phyloP scores from a whole-genome alignment of 768 basidiomycete species.

The Candolleomyces aberdarensis region DNA sequence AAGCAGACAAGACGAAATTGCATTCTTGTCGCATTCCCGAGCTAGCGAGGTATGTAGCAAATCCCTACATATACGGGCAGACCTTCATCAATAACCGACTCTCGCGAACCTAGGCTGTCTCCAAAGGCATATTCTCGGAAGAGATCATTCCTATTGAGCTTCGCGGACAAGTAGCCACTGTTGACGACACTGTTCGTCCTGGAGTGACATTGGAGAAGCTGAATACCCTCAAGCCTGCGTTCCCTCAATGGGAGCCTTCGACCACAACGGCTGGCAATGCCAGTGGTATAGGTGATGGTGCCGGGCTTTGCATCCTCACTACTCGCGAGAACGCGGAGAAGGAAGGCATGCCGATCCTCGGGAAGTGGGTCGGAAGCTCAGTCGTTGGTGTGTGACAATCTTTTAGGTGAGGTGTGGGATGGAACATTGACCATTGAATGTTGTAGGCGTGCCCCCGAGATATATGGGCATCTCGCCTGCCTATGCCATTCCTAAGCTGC shows the following conservation, averaged over 20 bases:
- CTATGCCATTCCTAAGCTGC: conserved; percentile 65
- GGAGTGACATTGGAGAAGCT: conserved; percentile 81
- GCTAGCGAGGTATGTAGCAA: conserved; percentile 52
- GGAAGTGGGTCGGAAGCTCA: conserved; percentile 75
- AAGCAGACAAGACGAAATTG: conserved; percentile 85
- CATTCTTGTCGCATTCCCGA: conserved; percentile 81
- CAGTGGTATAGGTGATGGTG: conserved; percentile 90
- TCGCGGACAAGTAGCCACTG: conserved; percentile 59
- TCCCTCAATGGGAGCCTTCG: conserved; percentile 71
- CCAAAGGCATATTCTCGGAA: conserved; percentile 70
- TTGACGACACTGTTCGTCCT: conserved; percentile 85
- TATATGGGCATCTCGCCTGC: conserved; percentile 80
- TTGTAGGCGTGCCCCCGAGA: conserved; percentile 65
- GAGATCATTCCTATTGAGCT: conserved; percentile 90
- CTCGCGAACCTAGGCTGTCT: conserved; percentile 46
- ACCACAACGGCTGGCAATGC: conserved; percentile 84
- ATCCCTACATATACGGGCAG: not conserved
- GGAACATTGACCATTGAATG: not conserved
- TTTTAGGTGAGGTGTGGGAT: not conserved
- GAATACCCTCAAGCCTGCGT: conserved; percentile 78
- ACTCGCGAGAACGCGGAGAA: conserved; percentile 74
- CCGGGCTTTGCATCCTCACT: conserved; percentile 78
- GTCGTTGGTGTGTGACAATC: conserved; percentile 59
- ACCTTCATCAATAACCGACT: not conserved
- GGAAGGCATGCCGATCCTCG: conserved; percentile 76